phyloP scores from a whole-genome alignment of 2,329 filamentous ascomycete genomes.

The Pleoardoris graminearum region DNA sequence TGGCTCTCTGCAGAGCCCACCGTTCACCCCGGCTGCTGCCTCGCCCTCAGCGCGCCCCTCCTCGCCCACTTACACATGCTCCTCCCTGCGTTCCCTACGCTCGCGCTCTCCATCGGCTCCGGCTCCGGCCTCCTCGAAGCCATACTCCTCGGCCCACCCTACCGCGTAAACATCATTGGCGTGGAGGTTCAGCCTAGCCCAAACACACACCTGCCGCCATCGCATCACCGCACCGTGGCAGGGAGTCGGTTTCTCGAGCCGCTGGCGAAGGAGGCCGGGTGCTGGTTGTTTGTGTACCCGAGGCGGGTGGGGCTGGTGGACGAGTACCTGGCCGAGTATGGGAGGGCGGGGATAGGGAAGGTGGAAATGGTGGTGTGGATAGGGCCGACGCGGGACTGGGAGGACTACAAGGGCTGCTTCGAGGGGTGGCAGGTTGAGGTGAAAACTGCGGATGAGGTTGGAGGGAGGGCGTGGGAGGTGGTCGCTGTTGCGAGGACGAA shows the following conservation, averaged over 20 bases:
- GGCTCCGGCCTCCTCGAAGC: constrained; percentile 57
- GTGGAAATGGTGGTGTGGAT: constrained; percentile 49
- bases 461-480: constrained; percentile 40
- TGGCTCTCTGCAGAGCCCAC: constrained; percentile 25
- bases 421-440: constrained; percentile 22
- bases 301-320: constrained; percentile 51
- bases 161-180: constrained; percentile 45
- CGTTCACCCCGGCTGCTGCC: constrained; percentile 41
- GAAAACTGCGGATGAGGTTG: constrained; percentile 28
- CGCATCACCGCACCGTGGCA: constrained; percentile 49
- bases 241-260: constrained; percentile 51
- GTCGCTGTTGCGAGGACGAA: constrained; percentile 30
- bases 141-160: constrained; percentile 35
- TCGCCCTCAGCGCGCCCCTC: constrained; percentile 40
- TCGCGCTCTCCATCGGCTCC: constrained; percentile 53
- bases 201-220: constrained; percentile 51
- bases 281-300: constrained; percentile 61
- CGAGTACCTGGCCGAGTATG: constrained; percentile 49
- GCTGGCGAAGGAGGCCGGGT: constrained; percentile 47
- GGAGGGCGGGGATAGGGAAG: constrained; percentile 19
- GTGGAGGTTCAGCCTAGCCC: constrained; percentile 54
- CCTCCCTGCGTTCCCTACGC: constrained; percentile 26
- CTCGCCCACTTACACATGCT: constrained; percentile 27
- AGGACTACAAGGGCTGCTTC: constrained; percentile 38
- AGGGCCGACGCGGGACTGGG: constrained; percentile 50